Percentiles rank a stretch among this genome's conserved stretches.
Evolutionary conservation across 2,329 filamentous ascomycete genomes (phyloP).

Genomic region (Botryosphaeria dothidea): DNA sequence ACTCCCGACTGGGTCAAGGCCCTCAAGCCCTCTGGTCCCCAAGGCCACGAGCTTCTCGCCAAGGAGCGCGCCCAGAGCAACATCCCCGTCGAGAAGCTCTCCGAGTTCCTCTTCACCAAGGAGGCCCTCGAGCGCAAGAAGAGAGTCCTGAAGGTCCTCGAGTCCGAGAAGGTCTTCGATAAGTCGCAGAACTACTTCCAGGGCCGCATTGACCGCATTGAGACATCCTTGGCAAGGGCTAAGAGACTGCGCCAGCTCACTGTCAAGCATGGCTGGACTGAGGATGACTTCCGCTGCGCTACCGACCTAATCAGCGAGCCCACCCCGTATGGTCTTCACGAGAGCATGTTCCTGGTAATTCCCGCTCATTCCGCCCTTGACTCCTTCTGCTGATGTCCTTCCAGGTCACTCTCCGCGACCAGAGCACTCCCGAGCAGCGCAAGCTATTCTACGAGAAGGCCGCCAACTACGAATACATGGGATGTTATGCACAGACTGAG

Average conservation of each 20-base stretch:
- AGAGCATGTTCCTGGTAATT: slow-evolving; percentile 65
- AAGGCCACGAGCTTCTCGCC: slow-evolving; percentile 69
- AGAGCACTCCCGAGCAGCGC: slow-evolving; percentile 72
- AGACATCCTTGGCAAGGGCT: slow-evolving; percentile 67
- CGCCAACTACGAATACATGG: slow-evolving; percentile 69
- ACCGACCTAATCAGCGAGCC: slow-evolving; percentile 72
- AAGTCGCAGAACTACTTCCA: slow-evolving; percentile 77
- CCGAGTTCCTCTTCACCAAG: slow-evolving; percentile 69
- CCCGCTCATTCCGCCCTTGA: slow-evolving; percentile 8
- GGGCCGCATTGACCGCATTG: slow-evolving; percentile 68
- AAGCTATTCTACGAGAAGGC: slow-evolving; percentile 71
- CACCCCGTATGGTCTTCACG: slow-evolving; percentile 72
- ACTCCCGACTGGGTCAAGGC: slow-evolving; percentile 67
- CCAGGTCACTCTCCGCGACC: slow-evolving; percentile 67
- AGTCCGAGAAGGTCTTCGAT: slow-evolving; percentile 70
- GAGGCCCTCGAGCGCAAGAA: slow-evolving; percentile 62
- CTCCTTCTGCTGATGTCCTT: background rate
- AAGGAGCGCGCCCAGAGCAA: slow-evolving; percentile 68
- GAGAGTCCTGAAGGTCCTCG: slow-evolving; percentile 63
- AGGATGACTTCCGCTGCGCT: slow-evolving; percentile 64
- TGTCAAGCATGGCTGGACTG: slow-evolving; percentile 66
- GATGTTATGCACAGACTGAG: slow-evolving; percentile 81
- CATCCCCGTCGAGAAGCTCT: slow-evolving; percentile 66
- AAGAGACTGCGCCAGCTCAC: slow-evolving; percentile 70
- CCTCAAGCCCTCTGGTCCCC: slow-evolving; percentile 65